phyloP scores from a whole-genome alignment of 1,284 basidiomycete species.

The Bondarzewia mesenterica region DNA sequence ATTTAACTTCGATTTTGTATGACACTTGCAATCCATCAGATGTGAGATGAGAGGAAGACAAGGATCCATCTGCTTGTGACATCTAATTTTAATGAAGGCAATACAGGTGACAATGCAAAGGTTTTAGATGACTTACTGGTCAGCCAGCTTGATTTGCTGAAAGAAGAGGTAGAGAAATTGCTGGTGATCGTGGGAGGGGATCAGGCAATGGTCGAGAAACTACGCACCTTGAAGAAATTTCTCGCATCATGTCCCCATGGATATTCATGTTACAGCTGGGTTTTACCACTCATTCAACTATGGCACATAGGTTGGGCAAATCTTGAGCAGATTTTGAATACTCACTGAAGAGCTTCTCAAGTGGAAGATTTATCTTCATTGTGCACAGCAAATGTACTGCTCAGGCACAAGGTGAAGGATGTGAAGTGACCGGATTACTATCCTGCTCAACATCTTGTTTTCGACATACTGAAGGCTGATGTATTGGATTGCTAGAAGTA shows the following conservation, averaged over 20 bases:
- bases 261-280: constrained; percentile 13
- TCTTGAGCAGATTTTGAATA: constrained; percentile 19
- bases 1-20: constrained; percentile 1
- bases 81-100: constrained; percentile 7
- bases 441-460: constrained; percentile 5
- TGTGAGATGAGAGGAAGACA: constrained; percentile 2
- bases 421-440: constrained; percentile 7
- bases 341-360: constrained; percentile 18
- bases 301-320: constrained; percentile 28
- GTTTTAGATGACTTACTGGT: constrained; percentile 5
- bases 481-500: constrained; percentile 4
- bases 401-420: constrained; percentile 11
- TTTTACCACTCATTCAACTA: constrained; percentile 22
- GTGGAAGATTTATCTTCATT: constrained; percentile 12
- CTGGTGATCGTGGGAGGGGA: constrained; percentile 11
- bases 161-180: constrained; percentile 6
- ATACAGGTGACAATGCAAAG: constrained; percentile 3
- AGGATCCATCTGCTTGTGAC: constrained; percentile 8
- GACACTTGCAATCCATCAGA: constrained; percentile 4
- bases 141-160: constrained; percentile 1
- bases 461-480: constrained; percentile 2
- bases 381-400: constrained; percentile 15
- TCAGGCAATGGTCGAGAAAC: constrained; percentile 11
- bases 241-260: constrained; percentile 7
- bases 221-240: constrained; percentile 8